A percentile compares a stretch with the other conserved stretches of the same genome.
Conservation (phyloP, 768 basidiomycete species). For the Bullera alba region DNA sequence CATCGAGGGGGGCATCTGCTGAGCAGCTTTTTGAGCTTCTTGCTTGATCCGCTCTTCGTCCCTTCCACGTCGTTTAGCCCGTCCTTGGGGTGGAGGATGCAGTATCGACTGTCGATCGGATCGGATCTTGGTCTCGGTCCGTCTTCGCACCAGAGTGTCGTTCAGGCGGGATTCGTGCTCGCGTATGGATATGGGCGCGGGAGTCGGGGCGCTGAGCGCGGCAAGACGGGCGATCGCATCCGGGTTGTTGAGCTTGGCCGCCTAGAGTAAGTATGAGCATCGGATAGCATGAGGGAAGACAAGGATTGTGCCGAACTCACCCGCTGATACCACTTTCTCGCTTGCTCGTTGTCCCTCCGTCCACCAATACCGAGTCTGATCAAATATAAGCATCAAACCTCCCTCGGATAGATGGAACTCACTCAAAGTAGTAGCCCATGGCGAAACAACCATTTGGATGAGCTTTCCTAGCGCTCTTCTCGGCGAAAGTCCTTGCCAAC, state of each 20-base stretch:
- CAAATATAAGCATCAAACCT: constrained; percentile 1
- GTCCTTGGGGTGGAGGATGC: neutral
- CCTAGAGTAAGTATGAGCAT: constrained; percentile 52
- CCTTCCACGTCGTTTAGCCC: neutral
- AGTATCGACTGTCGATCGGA: constrained; percentile 34
- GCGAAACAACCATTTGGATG: constrained; percentile 84
- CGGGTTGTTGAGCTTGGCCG: constrained; percentile 65
- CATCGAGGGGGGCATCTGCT: too few species aligned
- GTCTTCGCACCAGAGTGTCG: constrained; percentile 68
- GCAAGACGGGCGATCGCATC: constrained; percentile 70
- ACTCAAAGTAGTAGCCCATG: constrained; percentile 87
- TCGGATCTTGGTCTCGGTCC: constrained; percentile 57
- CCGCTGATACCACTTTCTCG: constrained; percentile 69
- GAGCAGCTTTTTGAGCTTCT: neutral
- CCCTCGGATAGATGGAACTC: constrained; percentile 5
- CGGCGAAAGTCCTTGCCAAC: constrained; percentile 80
- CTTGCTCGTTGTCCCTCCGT: constrained; percentile 50
- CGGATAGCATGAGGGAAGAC: neutral
- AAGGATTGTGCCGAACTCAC: constrained; percentile 48
- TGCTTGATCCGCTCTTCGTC: neutral
- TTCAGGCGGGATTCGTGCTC: constrained; percentile 78
- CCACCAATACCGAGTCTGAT: constrained; percentile 72
- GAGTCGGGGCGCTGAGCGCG: constrained; percentile 60
- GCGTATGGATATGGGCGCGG: constrained; percentile 62
- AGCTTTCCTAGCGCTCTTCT: constrained; percentile 62